Percentiles rank a stretch among this genome's conserved stretches.
Evolutionary conservation across 2,329 filamentous ascomycete species (phyloP).

Genomic region (Neopestalotiopsis rosae): DNA sequence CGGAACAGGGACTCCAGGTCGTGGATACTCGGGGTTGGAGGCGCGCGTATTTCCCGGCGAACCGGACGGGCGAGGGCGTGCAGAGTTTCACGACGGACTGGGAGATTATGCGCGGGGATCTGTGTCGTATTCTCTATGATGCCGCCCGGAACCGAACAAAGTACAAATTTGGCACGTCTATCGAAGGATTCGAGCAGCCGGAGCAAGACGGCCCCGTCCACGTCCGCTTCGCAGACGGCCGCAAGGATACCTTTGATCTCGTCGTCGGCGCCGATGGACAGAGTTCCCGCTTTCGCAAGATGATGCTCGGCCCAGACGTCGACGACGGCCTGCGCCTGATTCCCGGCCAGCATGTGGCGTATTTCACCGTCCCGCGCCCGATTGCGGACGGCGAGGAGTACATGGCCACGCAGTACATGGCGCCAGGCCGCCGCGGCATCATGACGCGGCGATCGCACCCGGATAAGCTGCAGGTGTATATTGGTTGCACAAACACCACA

Average conservation of each 20-base stretch:
- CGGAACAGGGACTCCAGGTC: constrained; percentile 53
- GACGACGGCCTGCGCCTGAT: constrained; percentile 32
- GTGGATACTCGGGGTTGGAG: constrained; percentile 45
- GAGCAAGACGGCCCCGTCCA: constrained; percentile 31
- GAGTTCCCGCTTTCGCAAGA: constrained; percentile 49
- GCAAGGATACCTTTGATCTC: constrained; percentile 50
- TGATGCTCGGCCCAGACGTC: constrained; percentile 37
- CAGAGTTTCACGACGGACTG: constrained; percentile 59
- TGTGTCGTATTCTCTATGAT: constrained; percentile 56
- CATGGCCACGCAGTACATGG: constrained; percentile 37
- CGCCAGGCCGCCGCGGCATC: constrained; percentile 40
- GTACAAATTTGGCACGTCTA: constrained; percentile 39
- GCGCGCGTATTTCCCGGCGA: constrained; percentile 44
- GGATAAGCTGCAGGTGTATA: constrained; percentile 40
- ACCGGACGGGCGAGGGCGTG: constrained; percentile 44
- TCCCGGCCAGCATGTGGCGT: constrained; percentile 41
- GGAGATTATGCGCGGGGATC: constrained; percentile 64
- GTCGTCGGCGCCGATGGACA: constrained; percentile 62
- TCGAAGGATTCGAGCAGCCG: constrained; percentile 34
- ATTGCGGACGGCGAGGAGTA: constrained; percentile 27
- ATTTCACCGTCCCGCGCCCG: constrained; percentile 42
- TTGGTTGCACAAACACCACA: constrained; percentile 31
- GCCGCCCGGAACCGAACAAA: constrained; percentile 35
- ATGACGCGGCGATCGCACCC: constrained; percentile 42
- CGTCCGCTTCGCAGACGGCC: constrained; percentile 50